Base-by-base conservation (phyloP, 2,329 filamentous ascomycete genomes). In the Penicillium janthinellum region DNA sequence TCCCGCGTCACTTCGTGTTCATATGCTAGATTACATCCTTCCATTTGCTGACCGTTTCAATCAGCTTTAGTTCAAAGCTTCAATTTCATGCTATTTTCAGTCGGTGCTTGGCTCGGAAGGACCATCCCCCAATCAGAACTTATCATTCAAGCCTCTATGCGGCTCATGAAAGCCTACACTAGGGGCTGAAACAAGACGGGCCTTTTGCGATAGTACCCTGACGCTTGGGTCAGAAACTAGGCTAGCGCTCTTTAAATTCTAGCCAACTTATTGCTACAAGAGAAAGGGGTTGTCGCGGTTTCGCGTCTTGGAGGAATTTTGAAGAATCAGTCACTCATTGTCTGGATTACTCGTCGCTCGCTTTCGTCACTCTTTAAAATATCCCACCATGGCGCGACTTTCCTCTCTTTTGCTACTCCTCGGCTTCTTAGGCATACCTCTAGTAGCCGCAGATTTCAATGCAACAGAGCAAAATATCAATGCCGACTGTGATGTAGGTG, bases 401-500 rank as follows among this genome's bases (percentile, higher is more conserved):
- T 34, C 15, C 39, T 31, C 51, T 44, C n/a, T 42, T 7, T 35
- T 53, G 25, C 5, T 39, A 10, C 25, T 53, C 38, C 10, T 53
- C 37, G 38, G 51, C 8, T 15, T 53, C 2, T n/a, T 42, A 4
- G 25, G 51, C 25, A 28, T 38, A 2, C 17, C 10, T 44, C 22
- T 53, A 10, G 22, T 44, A 0, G 38, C 51, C 15, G 38, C 25
- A 4, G 10, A 14, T 25, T 53, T 20, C 25, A 53, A 44, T 31
- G 4, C 42, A 42, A 53, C 38, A 14, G 22, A 42, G 22, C 38
- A 53, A 15, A 14, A 53, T 15, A 14, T 34, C 11, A 35, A 53
- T 28, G 38, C 51, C 3, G 20, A 25, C 51, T 53, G 51, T 10
- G 51, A 53, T 53, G 51, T 53, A 34, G 22, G 38, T 53, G n/a